These are phyloP conservation scores for Podila epigama DNA, from an alignment of 192 early-diverging fungal genomes.

Conservation along the genomic window DNA sequence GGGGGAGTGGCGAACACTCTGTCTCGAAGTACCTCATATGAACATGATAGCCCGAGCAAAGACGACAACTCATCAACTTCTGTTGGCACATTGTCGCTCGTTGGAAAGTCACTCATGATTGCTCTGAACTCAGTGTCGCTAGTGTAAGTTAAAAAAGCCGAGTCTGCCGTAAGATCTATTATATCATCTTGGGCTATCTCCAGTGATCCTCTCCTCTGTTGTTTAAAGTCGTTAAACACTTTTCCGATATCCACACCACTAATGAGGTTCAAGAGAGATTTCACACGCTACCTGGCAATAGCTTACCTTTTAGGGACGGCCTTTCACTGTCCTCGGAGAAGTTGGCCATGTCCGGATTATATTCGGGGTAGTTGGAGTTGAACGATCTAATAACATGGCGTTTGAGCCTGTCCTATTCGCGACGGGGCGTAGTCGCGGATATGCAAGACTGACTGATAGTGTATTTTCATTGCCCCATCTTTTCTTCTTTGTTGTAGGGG, in stretches of 20 bases:
- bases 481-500: no score
- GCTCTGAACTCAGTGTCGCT: slow-evolving; percentile 10
- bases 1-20: slow-evolving; percentile 18
- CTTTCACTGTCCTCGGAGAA: no score
- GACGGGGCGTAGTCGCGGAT: no score
- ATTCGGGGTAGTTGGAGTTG: no score
- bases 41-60: slow-evolving; percentile 8
- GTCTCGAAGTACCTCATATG: slow-evolving; percentile 13
- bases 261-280: no score
- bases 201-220: slow-evolving; percentile 11
- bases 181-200: slow-evolving; percentile 21
- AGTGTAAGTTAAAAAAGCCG: slow-evolving; percentile 2
- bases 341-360: no score
- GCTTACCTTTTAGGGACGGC: no score
- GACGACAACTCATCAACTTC: slow-evolving; percentile 11
- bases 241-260: slow-evolving; percentile 19
- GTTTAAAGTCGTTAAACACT: slow-evolving; percentile 25
- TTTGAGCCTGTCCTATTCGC: no score
- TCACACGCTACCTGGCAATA: no score
- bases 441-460: no score
- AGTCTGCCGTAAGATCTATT: slow-evolving; percentile 14
- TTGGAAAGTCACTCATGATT: slow-evolving; percentile 14
- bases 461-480: no score
- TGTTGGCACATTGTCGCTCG: neutral
- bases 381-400: no score